Percentiles rank a stretch among this genome's conserved stretches.
phyloP scores from a whole-genome alignment of 1,139 yeast species.

The Lodderomyces metapsilosis region DNA sequence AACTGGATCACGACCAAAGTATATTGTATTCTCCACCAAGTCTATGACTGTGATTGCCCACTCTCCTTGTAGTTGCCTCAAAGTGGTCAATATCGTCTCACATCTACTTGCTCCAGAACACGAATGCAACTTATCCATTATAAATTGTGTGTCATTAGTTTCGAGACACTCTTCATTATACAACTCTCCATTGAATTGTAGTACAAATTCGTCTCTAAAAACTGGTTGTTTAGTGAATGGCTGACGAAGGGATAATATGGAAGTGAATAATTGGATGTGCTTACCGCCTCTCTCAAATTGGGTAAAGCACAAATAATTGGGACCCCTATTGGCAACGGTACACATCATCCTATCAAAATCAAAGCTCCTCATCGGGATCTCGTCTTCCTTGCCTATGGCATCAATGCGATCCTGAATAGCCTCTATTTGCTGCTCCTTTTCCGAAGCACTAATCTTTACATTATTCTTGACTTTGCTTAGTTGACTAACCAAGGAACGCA shows the following conservation, averaged over 20 bases:
- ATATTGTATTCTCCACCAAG: conserved; percentile 33
- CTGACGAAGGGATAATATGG: conserved; percentile 73
- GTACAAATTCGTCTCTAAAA: conserved; percentile 22
- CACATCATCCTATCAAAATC: conserved; percentile 29
- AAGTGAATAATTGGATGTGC: conserved; percentile 47
- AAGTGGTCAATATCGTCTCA: conserved; percentile 32
- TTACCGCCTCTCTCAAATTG: conserved; percentile 14
- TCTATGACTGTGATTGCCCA: conserved; percentile 67
- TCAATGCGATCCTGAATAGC: conserved; percentile 18
- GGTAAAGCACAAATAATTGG: conserved; percentile 38
- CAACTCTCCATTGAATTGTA: conserved; percentile 88
- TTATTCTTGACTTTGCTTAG: conserved; percentile 28
- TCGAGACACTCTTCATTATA: conserved; percentile 56
- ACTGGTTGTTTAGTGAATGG: conserved; percentile 78
- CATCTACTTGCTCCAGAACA: conserved; percentile 15
- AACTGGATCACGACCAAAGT: conserved; percentile 80
- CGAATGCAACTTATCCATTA: conserved; percentile 20
- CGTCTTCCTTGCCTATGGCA: conserved; percentile 15
- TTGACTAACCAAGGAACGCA: conserved; percentile 23
- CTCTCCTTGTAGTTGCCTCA: conserved; percentile 66
- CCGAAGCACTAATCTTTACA: conserved; percentile 21
- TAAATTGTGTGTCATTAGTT: conserved; percentile 35
- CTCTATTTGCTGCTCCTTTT: conserved; percentile 16
- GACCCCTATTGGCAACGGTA: conserved; percentile 52
- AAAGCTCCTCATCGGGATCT: conserved; percentile 16